Evolutionary conservation across 2,329 filamentous ascomycete species (phyloP), one percentile per base, ranked within the genome.

Genomic region (Falciphora oryzae): DNA sequence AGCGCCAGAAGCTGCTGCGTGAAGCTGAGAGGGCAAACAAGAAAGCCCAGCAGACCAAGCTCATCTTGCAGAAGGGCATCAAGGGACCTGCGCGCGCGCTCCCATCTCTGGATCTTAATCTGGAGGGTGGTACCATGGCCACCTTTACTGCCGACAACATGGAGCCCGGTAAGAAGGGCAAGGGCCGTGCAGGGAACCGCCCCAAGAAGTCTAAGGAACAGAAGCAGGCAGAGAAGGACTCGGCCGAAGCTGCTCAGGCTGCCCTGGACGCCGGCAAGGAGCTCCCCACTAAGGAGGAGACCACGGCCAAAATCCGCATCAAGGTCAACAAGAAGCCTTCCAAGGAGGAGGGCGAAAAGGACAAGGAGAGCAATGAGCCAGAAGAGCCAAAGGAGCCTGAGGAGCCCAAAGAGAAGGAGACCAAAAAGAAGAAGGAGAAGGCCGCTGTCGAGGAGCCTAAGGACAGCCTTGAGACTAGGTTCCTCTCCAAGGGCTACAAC

Each of bases 151-250:
- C 89, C 60, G 83, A 81, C n/a, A 84, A 86, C 65, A 75, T 79
- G 67, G 85, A 87, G 68, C 77, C 80, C 2, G 77, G 77, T 63
- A 83, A 82, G 73, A 81, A 85, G 74, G 73, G 74, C 64, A 85
- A 85, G 70, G 79, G 79, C 10, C 79, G 82, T 59, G 84, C 85
- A 35, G 87, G 87, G 58, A 83, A 87, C 10, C 84, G 94, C 3
- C 91, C 90, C 0, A 93, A 96, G 77, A 98, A 98, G 77, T 96
- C 93, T 25, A 97, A 91, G 74, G 88, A 91, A 74, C 90, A 91
- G 77, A 93, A 93, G 76, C 85, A 91, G 71, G 89, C 87, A n/a
- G 88, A 92, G 74, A 91, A 91, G 75, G 86, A 88, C 72, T 90
- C 89, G 27, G 94, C 94, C 32, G 92, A 94, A 69, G 91, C 92